A percentile compares a stretch with the other conserved stretches of the same genome.
Conservation (phyloP, 2,329 filamentous ascomycete genomes). For the Onygena corvina region DNA sequence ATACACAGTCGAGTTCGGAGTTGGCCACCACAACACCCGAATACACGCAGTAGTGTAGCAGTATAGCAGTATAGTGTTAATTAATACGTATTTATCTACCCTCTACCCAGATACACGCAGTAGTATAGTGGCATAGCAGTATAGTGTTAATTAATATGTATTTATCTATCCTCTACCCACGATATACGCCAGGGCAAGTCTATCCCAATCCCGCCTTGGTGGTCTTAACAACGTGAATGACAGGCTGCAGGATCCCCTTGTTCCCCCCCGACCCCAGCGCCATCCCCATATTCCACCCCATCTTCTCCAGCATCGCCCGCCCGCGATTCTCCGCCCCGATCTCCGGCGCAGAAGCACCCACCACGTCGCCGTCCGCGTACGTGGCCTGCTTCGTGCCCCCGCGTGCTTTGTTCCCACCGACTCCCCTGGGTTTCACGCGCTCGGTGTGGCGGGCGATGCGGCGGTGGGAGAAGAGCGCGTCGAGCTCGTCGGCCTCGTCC, state of each 20-base stretch:
- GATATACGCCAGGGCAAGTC: not conserved
- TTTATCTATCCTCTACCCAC: not conserved
- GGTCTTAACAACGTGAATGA: constrained; percentile 76
- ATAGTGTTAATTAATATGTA: too few species aligned
- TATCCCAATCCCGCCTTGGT: constrained; percentile 69
- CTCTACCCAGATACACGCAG: too few species aligned
- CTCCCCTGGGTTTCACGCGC: not conserved
- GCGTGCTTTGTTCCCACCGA: constrained; percentile 26
- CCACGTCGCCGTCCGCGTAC: constrained; percentile 75
- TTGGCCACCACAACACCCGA: too few species aligned
- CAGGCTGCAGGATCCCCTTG: constrained; percentile 76
- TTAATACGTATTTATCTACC: too few species aligned
- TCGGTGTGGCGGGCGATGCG: constrained; percentile 2
- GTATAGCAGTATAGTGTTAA: too few species aligned
- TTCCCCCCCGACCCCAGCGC: constrained; percentile 71
- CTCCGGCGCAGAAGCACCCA: constrained; percentile 74
- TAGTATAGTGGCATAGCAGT: too few species aligned
- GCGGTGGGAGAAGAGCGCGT: constrained; percentile 28
- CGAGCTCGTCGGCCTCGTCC: constrained; percentile 39
- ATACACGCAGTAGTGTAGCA: too few species aligned
- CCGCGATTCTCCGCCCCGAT: constrained; percentile 73
- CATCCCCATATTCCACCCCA: constrained; percentile 88
- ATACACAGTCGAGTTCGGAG: too few species aligned
- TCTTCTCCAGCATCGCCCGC: constrained; percentile 80
- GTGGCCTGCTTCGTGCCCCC: constrained; percentile 37